Percentiles rank a stretch among this genome's conserved stretches.
Conservation (phyloP, 164 flowering plant genomes). For the Tetracentron sinense region DNA sequence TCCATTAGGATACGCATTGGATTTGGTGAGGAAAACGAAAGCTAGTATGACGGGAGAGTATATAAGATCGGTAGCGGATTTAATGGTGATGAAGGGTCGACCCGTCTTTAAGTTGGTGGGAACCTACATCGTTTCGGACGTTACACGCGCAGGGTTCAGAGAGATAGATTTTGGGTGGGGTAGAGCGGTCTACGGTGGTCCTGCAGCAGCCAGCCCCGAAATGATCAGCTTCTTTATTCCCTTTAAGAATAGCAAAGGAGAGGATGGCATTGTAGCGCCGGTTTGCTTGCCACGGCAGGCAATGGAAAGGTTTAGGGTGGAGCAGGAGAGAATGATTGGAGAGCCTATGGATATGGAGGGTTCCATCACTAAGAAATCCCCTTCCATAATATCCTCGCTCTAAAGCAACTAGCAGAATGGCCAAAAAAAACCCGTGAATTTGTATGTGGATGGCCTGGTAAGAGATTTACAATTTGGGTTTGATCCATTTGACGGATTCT, state of each 20-base stretch:
- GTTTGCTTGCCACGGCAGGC: background rate
- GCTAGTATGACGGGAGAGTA: slow-evolving; percentile 27
- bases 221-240: background rate
- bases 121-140: background rate
- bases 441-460: too few species aligned
- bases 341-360: too few species aligned
- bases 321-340: background rate
- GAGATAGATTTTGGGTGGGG: background rate
- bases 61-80: slow-evolving; percentile 27
- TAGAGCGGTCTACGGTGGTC: background rate
- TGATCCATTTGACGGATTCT: too few species aligned
- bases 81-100: slow-evolving; percentile 31
- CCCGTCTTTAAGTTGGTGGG: slow-evolving; percentile 12
- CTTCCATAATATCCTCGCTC: too few species aligned
- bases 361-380: too few species aligned
- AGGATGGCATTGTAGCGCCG: background rate
- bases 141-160: background rate
- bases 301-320: background rate
- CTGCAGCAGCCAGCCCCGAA: background rate
- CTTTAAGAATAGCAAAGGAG: background rate
- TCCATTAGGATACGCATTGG: slow-evolving; percentile 25
- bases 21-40: slow-evolving; percentile 24
- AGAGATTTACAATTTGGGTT: too few species aligned
- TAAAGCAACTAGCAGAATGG: too few species aligned
- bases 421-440: too few species aligned